Conservation (phyloP, 139 green algal genomes). For the Tetraselmis striata region DNA sequence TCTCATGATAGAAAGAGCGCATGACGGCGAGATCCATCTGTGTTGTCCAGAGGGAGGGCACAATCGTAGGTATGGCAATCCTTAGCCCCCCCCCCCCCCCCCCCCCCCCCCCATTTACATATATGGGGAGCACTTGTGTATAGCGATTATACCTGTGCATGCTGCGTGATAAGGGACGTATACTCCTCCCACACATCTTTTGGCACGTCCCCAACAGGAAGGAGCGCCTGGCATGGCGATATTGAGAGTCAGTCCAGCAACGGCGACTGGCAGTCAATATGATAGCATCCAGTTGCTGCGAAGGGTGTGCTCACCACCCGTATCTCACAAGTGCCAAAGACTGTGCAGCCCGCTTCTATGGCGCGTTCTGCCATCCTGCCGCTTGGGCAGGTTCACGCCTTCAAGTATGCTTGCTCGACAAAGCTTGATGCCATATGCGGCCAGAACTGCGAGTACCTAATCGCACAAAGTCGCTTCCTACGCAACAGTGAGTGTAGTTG, state of each 20-base stretch:
- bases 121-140: conserved; percentile 8
- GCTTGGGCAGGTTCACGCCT: too few species aligned
- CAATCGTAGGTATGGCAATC: not conserved
- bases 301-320: conserved; percentile 46
- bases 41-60: too few species aligned
- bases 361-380: not conserved
- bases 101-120: not conserved
- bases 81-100: not conserved
- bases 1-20: conserved; percentile 45
- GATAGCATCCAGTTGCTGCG: not conserved
- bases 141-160: not conserved
- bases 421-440: too few species aligned
- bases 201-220: conserved; percentile 58
- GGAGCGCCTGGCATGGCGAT: conserved; percentile 44
- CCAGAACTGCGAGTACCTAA: too few species aligned
- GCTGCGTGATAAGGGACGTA: conserved; percentile 40
- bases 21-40: conserved; percentile 53
- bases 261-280: not conserved
- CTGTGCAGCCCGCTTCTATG: conserved; percentile 52
- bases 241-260: not conserved
- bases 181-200: conserved; percentile 52
- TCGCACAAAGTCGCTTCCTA: too few species aligned
- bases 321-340: conserved; percentile 61
- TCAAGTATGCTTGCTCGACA: too few species aligned
- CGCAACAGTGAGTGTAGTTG: too few species aligned